Percentiles rank a stretch among this genome's conserved stretches.
Evolutionary conservation across 139 green algal genomes (phyloP).

Genomic region (Eudorina sp.): DNA sequence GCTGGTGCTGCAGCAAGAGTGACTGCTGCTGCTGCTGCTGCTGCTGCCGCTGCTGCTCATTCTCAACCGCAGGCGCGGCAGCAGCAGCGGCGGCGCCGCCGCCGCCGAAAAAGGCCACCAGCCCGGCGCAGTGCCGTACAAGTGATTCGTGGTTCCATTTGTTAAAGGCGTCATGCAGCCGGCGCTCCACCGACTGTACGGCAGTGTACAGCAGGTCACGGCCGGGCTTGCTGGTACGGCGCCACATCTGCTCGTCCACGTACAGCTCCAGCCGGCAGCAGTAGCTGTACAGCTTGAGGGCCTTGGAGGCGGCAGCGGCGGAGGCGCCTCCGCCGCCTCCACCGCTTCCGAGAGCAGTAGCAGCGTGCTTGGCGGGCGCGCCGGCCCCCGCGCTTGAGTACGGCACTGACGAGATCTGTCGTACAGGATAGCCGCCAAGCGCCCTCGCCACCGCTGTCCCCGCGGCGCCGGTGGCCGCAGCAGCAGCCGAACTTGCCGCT

Average conservation of each 20-base stretch:
- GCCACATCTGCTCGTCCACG: constrained; percentile 52
- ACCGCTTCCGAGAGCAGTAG: too few species aligned
- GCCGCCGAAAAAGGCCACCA: neutral
- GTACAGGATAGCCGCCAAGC: too few species aligned
- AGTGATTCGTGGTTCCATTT: constrained; percentile 13
- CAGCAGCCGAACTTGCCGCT: neutral
- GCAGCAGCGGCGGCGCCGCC: neutral
- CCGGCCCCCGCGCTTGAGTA: too few species aligned
- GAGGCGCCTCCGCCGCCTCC: neutral
- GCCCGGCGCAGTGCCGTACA: neutral
- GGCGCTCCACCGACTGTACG: constrained; percentile 57
- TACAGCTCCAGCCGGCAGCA: constrained; percentile 78
- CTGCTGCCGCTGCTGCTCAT: neutral
- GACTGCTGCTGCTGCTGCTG: neutral
- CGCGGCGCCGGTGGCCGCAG: too few species aligned
- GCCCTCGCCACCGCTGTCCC: too few species aligned
- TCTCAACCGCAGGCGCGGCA: neutral
- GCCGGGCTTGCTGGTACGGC: constrained; percentile 2
- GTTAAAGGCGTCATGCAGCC: constrained; percentile 31
- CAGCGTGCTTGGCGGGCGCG: too few species aligned
- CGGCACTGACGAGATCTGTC: too few species aligned
- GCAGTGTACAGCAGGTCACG: constrained; percentile 52
- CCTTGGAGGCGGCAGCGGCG: neutral
- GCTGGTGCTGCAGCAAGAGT: neutral
- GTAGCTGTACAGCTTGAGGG: constrained; percentile 70